Evolutionary conservation across 352 stramenopile species (phyloP).

Genomic region (Pythium chondricola): DNA sequence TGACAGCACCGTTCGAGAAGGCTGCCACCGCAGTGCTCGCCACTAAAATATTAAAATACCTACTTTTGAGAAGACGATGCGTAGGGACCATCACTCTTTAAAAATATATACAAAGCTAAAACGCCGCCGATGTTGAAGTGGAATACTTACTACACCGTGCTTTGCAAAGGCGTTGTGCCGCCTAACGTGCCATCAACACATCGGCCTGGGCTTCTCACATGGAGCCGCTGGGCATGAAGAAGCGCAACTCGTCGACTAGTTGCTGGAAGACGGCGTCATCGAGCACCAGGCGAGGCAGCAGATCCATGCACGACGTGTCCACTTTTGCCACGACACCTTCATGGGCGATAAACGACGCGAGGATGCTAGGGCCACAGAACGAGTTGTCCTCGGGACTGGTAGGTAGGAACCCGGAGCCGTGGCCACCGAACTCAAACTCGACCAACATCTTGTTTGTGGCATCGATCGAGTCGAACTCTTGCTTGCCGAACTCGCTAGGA

Average conservation of each 20-base stretch:
- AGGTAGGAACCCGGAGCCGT: conserved; percentile 25
- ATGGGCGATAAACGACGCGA: conserved; percentile 27
- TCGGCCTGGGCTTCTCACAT: too few relatives aligned
- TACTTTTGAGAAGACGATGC: too few relatives aligned
- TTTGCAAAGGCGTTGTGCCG: too few relatives aligned
- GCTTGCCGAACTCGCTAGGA: conserved; percentile 27
- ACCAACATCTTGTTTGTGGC: conserved; percentile 32
- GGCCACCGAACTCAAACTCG: conserved; percentile 35
- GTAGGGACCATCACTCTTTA: too few relatives aligned
- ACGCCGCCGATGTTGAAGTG: too few relatives aligned
- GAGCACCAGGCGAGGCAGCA: conserved; percentile 20
- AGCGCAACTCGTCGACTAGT: not conserved
- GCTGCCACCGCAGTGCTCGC: not conserved
- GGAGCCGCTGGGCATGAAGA: too few relatives aligned
- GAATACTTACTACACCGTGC: too few relatives aligned
- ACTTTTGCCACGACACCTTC: conserved; percentile 21
- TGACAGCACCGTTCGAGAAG: not conserved
- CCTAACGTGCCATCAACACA: too few relatives aligned
- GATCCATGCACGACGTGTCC: conserved; percentile 30
- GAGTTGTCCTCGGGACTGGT: conserved; percentile 22
- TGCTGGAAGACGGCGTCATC: conserved; percentile 2
- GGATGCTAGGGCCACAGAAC: conserved; percentile 27
- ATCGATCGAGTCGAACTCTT: conserved; percentile 20
- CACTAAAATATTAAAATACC: too few relatives aligned
- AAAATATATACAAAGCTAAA: too few relatives aligned